phyloP scores from a whole-genome alignment of 257 asterid species.

The Paulownia fortunei region DNA sequence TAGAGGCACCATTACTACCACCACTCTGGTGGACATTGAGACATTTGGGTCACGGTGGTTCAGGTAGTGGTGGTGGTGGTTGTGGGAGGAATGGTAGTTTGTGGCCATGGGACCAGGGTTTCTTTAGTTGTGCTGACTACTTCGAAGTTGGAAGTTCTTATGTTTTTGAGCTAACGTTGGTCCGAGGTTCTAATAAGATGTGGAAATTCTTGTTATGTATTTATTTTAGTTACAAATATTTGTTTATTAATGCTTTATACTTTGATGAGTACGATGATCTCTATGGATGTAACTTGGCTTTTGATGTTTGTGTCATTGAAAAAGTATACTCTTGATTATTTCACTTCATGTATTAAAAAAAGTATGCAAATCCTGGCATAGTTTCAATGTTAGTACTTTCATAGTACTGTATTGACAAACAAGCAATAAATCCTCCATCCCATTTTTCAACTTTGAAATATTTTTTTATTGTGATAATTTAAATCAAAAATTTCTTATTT shows the following conservation, averaged over 20 bases:
- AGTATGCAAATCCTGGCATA: neutral
- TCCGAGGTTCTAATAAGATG: neutral
- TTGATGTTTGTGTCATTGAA: neutral
- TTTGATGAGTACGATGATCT: neutral
- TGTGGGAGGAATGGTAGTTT: neutral
- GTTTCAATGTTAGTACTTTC: neutral
- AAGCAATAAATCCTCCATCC: too few relatives aligned
- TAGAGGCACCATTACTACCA: constrained; percentile 66
- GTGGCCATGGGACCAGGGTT: neutral
- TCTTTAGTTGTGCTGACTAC: neutral
- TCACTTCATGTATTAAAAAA: neutral
- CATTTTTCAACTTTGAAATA: too few relatives aligned
- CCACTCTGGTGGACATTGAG: constrained; percentile 29
- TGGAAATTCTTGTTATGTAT: neutral
- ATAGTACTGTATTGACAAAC: too few relatives aligned
- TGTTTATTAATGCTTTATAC: neutral
- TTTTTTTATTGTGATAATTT: too few relatives aligned
- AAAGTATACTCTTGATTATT: neutral
- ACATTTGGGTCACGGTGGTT: neutral
- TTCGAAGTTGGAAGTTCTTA: neutral
- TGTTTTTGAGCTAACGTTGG: neutral
- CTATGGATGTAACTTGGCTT: neutral
- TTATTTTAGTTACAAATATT: neutral
- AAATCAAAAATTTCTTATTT: too few relatives aligned
- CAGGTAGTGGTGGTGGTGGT: neutral